Base-by-base conservation (phyloP, 257 asterid species). In the Lycium ferocissimum region DNA sequence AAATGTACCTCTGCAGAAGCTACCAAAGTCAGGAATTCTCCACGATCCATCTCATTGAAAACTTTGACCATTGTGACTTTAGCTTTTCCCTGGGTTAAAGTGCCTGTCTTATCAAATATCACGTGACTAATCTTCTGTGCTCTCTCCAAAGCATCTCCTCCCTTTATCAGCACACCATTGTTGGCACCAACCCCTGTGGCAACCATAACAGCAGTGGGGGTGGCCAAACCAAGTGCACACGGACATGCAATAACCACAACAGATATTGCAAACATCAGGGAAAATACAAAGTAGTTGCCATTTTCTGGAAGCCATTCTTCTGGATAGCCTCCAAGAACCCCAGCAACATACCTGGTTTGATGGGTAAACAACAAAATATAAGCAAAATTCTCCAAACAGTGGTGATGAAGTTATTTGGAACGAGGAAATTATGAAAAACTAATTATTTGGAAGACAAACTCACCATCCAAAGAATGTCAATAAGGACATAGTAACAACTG, bases 191-290 rank as follows among this genome's bases (percentile, higher is more conserved):
- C 99, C 15, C 99, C 98, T 12, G 99, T 95, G 67, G 99, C 98
- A 45, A 97, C 99, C 99, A 97, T 97, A 85, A 97, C 96, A 83
- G 99, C 99, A 5, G 99, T 97, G 85, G 99, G 99, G 85, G 99
- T 97, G 79, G 99, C 99, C 92, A 97, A 89, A 20, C 99, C 99
- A 92, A 97, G 99, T 76, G 99, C 99, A 84, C 99, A 97, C 47
- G 99, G 99, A 58, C 99, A 97, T 85, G 99, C 97, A 85, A 97
- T 92, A 85, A 97, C 99, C 22, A 97, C 94, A 78, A 94, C 98
- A 51, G 99, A 92, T 91, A 97, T 95, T 59, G 99, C 90, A 89
- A 97, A 97, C 99, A 95, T 97, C 85, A 97, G 98, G 65, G 99
- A 89, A 83, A 97, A 97, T 59, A 97, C 98, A 88, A 97, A 97